phyloP scores from a whole-genome alignment of 352 stramenopile species.

The Pythium brachiatum region DNA sequence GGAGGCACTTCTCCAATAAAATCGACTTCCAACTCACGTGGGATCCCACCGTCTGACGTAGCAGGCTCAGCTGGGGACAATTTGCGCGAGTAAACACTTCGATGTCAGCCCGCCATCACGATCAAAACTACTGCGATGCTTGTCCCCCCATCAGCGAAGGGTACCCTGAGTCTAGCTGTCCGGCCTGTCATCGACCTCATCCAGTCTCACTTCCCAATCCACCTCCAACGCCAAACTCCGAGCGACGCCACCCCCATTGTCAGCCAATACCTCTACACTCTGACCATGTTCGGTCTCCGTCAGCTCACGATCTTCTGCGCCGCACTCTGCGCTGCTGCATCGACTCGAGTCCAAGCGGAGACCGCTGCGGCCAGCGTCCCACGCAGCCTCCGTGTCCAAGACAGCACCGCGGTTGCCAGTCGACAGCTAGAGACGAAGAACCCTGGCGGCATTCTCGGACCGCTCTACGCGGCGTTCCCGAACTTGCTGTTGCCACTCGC shows the following conservation, averaged over 20 bases:
- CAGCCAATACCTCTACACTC: not conserved
- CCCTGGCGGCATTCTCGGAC: constrained; percentile 3
- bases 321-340: not conserved
- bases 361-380: not conserved
- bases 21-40: not conserved
- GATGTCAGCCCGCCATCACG: not conserved
- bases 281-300: not conserved
- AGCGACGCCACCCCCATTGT: not conserved
- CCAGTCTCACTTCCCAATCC: not conserved
- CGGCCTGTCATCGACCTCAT: too few relatives aligned
- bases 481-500: not conserved
- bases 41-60: not conserved
- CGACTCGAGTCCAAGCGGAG: not conserved
- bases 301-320: not conserved
- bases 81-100: not conserved
- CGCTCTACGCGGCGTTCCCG: constrained; percentile 1
- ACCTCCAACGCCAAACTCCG: not conserved
- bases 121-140: too few relatives aligned
- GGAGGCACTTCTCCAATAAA: too few relatives aligned
- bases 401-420: not conserved
- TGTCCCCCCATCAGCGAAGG: too few relatives aligned
- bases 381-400: not conserved
- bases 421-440: not conserved
- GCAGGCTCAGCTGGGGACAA: too few relatives aligned
- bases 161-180: too few relatives aligned